Base-by-base conservation (phyloP, 768 basidiomycete species). In the Rhodotorula babjevae region DNA sequence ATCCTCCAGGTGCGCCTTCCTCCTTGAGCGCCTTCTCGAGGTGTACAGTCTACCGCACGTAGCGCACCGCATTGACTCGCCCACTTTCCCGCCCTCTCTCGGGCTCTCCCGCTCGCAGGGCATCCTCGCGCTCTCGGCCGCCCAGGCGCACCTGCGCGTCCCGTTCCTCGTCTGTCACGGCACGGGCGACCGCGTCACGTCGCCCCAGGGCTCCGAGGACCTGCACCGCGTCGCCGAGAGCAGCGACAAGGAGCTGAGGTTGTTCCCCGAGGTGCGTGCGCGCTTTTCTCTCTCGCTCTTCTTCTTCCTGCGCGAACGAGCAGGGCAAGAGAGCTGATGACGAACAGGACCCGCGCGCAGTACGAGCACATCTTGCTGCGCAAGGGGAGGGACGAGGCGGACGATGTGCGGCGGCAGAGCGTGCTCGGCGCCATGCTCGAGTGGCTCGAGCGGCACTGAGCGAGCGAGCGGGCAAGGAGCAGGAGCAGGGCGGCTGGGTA, bases 91-190 rank as follows among this genome's bases (percentile, higher is more conserved):
- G n/a, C n/a, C n/a, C n/a, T n/a, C 36, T 36, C 5, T 36, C 36
- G 36, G n/a, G n/a, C n/a, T n/a, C 44, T 19, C 46, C 19, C 42
- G 16, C 16, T 49, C 31, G 44, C 64, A 72, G 64, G 74, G 72
- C 15, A 50, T 77, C 29, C 40, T 58, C 50, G 66, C 69, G 18
- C 40, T 78, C 49, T 70, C 74, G 36, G 15, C n/a, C 5, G 58
- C 64, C 40, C 53, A 76, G 62, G 12, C 47, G 12, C 56, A 64
- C 33, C 69, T 78, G 47, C 69, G 66, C 31, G 42, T 76, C 7
- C 77, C 77, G 7, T 76, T 78, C 75, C 46, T 70, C 6, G 63
- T 76, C 23, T 71, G 68, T 55, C 77, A 78, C 62, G 77, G 72
- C 14, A 76, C 70, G 12, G 67, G 73, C 27, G 77, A 78, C 63